A percentile compares a stretch with the other conserved stretches of the same genome.
phyloP scores from a whole-genome alignment of 345 rosid genomes.

The Eucalyptus leucophloia region DNA sequence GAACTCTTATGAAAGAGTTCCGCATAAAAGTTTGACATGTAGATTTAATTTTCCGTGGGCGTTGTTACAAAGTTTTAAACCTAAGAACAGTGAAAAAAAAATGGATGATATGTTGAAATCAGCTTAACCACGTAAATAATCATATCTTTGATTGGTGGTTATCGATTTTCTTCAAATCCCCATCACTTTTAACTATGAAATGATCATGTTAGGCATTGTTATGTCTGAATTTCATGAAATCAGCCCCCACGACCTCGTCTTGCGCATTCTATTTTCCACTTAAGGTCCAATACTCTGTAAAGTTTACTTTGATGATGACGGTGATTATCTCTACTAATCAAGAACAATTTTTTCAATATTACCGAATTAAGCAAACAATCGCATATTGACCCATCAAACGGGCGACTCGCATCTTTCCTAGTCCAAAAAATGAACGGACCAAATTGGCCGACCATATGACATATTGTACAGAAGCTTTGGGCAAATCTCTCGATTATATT shows the following conservation, averaged over 20 bases:
- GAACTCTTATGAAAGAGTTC: neutral
- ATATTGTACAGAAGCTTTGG: neutral
- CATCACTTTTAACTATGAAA: neutral
- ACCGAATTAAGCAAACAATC: neutral
- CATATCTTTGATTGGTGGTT: neutral
- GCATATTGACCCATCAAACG: fast-evolving
- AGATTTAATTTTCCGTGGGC: neutral
- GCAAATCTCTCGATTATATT: neutral
- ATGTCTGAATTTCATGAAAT: neutral
- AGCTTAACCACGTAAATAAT: neutral
- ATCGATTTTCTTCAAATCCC: neutral
- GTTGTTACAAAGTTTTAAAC: neutral
- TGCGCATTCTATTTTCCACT: neutral
- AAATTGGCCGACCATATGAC: neutral
- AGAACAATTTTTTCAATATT: neutral
- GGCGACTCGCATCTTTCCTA: neutral
- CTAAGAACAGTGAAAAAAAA: neutral
- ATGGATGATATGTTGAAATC: neutral
- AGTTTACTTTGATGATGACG: neutral
- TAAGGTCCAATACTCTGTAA: neutral
- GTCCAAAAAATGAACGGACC: neutral
- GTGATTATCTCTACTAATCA: neutral
- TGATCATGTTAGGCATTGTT: neutral
- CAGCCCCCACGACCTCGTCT: fast-evolving
- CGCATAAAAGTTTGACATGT: neutral